These are phyloP conservation scores for Solanum appendiculatum DNA, from an alignment of 257 asterid genomes.

Conservation along the genomic window DNA sequence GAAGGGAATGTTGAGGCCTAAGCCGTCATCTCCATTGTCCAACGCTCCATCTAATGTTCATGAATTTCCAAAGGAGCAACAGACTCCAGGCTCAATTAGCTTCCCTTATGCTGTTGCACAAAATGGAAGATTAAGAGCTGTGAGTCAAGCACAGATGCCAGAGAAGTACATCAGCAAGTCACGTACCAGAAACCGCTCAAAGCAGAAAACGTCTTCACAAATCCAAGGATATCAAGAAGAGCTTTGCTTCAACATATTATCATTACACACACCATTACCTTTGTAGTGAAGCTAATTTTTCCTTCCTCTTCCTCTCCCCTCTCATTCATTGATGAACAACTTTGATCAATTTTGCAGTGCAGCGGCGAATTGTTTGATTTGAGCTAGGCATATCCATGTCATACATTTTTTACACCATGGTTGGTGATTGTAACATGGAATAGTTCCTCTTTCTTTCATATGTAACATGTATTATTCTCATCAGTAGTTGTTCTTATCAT, in stretches of 20 bases:
- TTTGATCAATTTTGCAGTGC: conserved; percentile 30
- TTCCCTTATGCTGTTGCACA: conserved; percentile 20
- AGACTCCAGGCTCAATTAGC: conserved; percentile 13
- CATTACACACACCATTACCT: conserved; percentile 43
- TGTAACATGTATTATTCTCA: background rate
- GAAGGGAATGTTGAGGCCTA: conserved; percentile 31
- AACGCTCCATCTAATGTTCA: background rate
- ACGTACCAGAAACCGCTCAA: conserved; percentile 16
- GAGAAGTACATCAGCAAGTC: conserved; percentile 12
- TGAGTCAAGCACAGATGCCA: conserved; percentile 7
- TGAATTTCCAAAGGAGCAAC: conserved; percentile 8
- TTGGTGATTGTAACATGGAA: background rate
- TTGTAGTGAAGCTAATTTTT: background rate
- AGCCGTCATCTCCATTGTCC: background rate
- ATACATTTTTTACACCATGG: background rate
- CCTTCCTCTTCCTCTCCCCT: background rate
- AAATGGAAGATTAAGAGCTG: conserved; percentile 37
- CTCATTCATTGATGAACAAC: background rate
- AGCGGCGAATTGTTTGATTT: conserved; percentile 5
- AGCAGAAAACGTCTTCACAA: conserved; percentile 18
- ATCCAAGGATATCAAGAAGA: conserved; percentile 13
- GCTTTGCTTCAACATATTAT: conserved; percentile 41
- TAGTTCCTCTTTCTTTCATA: background rate
- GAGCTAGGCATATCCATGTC: conserved; percentile 10
- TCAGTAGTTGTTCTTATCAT: background rate